A percentile compares a stretch with the other conserved stretches of the same genome.
These are phyloP conservation scores for Radiomyces spectabilis DNA, from an alignment of 192 early-diverging fungal species.

Conservation along the genomic window DNA sequence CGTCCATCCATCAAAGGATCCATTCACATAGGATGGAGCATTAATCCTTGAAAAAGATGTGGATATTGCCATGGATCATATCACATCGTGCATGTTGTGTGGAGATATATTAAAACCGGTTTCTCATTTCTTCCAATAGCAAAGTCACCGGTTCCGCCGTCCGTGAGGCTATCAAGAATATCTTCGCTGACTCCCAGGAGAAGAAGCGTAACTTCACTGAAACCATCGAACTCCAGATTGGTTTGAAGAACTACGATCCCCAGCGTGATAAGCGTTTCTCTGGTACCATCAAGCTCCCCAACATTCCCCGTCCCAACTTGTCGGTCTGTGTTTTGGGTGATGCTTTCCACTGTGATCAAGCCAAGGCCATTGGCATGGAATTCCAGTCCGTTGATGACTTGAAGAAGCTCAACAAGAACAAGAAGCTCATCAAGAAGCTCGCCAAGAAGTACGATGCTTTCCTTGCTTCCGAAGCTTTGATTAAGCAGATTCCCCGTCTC, in stretches of 20 bases:
- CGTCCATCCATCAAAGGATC: conserved; percentile 17
- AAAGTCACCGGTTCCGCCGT: conserved; percentile 89
- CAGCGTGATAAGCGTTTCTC: conserved; percentile 99
- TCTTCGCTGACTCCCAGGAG: conserved; percentile 75
- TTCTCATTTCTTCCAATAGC: conserved; percentile 20
- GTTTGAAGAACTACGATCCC: conserved; percentile 99
- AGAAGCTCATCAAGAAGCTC: conserved; percentile 99
- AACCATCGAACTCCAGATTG: conserved; percentile 96
- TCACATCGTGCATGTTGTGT: background rate
- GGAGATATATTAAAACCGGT: background rate
- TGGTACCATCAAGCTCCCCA: conserved; percentile 88
- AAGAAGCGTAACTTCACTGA: conserved; percentile 95
- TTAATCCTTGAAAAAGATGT: background rate
- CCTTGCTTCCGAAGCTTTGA: conserved; percentile 92
- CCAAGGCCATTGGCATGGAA: conserved; percentile 85
- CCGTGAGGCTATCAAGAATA: conserved; percentile 64
- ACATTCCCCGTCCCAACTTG: conserved; percentile 93
- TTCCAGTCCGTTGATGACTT: conserved; percentile 95
- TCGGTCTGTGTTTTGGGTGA: conserved; percentile 93
- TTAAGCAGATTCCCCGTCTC: conserved; percentile 99
- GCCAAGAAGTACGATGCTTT: conserved; percentile 99
- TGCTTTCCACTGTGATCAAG: conserved; percentile 92
- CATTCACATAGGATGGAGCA: background rate
- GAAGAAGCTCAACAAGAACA: conserved; percentile 99
- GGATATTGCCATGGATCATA: background rate